These are phyloP conservation scores for Aspergillus fischeri DNA, from an alignment of 2,329 filamentous ascomycete genomes.

Conservation along the genomic window DNA sequence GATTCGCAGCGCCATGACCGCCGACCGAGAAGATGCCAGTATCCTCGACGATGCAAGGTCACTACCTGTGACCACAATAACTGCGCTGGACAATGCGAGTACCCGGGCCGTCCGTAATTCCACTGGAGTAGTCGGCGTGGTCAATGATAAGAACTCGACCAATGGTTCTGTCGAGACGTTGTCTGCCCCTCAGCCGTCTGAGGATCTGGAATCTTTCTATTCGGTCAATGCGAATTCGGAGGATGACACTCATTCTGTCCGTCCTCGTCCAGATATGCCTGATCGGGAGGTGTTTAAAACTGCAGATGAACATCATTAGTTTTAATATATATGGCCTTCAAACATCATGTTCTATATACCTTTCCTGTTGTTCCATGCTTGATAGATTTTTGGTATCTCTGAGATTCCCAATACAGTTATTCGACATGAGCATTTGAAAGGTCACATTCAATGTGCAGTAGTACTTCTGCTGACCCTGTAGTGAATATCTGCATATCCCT, in stretches of 20 bases:
- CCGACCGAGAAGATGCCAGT: slow-evolving; percentile 25
- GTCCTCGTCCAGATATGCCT: slow-evolving; percentile 23
- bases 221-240: neutral
- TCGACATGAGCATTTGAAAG: too few species aligned
- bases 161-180: slow-evolving; percentile 24
- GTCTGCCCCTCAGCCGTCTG: slow-evolving; percentile 12
- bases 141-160: slow-evolving; percentile 14
- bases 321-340: slow-evolving; percentile 1
- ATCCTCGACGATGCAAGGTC: slow-evolving; percentile 26
- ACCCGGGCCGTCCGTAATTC: slow-evolving; percentile 27
- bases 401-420: too few species aligned
- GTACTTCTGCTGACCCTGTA: too few species aligned
- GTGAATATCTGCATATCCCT: too few species aligned
- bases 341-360: too few species aligned
- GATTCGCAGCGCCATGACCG: slow-evolving; percentile 27
- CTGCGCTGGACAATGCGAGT: slow-evolving; percentile 23
- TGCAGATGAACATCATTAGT: slow-evolving; percentile 18
- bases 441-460: too few species aligned
- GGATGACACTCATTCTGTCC: slow-evolving; percentile 5
- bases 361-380: neutral
- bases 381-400: neutral
- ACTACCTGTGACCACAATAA: slow-evolving; percentile 12
- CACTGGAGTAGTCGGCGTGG: slow-evolving; percentile 22
- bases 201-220: slow-evolving; percentile 10
- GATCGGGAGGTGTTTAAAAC: slow-evolving; percentile 28